Conservation (phyloP, 306 rosid species). For the Prinsepia uniflora region DNA sequence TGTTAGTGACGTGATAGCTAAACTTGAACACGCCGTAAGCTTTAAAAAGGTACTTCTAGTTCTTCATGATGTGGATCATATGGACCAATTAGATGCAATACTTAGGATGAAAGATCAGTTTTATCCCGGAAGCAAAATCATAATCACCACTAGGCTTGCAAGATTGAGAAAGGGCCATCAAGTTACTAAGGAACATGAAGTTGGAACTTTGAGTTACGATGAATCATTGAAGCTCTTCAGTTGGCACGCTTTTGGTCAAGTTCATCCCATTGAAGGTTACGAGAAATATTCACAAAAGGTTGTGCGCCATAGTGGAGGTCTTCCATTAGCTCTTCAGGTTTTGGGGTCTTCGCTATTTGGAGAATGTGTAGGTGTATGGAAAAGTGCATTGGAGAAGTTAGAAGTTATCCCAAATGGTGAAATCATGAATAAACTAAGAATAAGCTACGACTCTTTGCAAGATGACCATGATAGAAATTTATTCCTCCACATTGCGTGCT, state of each 20-base stretch:
- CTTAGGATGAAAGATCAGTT: background rate
- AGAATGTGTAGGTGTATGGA: background rate
- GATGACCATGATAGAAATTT: background rate
- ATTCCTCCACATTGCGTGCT: slow-evolving; percentile 3
- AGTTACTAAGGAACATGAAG: background rate
- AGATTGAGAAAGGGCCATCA: background rate
- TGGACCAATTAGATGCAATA: background rate
- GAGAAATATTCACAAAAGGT: background rate
- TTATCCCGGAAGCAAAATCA: background rate
- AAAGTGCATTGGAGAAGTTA: slow-evolving; percentile 2
- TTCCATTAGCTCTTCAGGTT: background rate
- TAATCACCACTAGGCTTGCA: slow-evolving; percentile 7
- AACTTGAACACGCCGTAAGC: background rate
- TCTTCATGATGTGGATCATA: slow-evolving; percentile 3
- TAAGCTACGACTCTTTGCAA: background rate
- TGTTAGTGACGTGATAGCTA: background rate
- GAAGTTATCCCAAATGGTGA: background rate
- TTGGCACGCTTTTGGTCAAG: slow-evolving; percentile 1
- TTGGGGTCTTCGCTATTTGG: background rate
- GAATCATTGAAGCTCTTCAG: background rate
- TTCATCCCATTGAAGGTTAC: background rate
- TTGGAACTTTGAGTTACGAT: background rate
- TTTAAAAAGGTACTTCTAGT: background rate
- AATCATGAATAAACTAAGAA: background rate
- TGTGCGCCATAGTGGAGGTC: background rate